Base-by-base conservation (phyloP, 345 rosid genomes). In the Mallotus nudiflorus region DNA sequence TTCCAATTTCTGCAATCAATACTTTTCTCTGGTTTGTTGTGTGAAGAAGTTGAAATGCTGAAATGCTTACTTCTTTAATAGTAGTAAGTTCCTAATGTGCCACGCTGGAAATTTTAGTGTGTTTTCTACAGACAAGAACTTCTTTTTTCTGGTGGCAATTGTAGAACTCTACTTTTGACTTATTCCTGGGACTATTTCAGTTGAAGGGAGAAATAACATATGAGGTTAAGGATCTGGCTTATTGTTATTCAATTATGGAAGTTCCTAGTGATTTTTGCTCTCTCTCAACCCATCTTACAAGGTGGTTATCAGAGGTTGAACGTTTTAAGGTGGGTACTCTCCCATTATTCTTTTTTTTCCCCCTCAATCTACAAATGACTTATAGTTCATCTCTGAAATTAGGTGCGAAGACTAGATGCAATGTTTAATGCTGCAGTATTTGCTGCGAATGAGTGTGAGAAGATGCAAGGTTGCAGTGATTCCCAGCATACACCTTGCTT, bases 161-260 rank as follows among this genome's bases (percentile, higher is more conserved):
- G 25, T 39, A 54, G 56, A 60, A 37, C 31, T 65, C 48, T 25
- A 35, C 33, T 71, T 58, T 69, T 61, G 51, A 71, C 69, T 66
- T 53, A 8, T 75, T 80, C 45, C 46, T 68, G 55, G 25, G n/a
- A 57, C 65, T 77, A 67, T 69, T 73, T 70, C 78, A 91, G 97
- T 75, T 80, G 70, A 87, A 83, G 74, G 95, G 97, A 71, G 96
- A 94, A 83, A 82, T 94, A 80, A 91, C 90, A 42, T 93, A 91
- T 46, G 92, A 88, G 75, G 49, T 74, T 74, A 94, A 88, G 82
- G 95, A 94, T 73, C 85, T 88, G 4, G 96, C 96, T 67, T 89
- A 75, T 72, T 94, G 89, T 81, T 94, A 85, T 82, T 84, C 77
- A 68, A 75, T 87, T 69, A 70, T 81, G 73, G 54, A 87, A 65